These are phyloP conservation scores for Vitis hybrid DNA, from an alignment of 177 flowering plant species.

Conservation along the genomic window DNA sequence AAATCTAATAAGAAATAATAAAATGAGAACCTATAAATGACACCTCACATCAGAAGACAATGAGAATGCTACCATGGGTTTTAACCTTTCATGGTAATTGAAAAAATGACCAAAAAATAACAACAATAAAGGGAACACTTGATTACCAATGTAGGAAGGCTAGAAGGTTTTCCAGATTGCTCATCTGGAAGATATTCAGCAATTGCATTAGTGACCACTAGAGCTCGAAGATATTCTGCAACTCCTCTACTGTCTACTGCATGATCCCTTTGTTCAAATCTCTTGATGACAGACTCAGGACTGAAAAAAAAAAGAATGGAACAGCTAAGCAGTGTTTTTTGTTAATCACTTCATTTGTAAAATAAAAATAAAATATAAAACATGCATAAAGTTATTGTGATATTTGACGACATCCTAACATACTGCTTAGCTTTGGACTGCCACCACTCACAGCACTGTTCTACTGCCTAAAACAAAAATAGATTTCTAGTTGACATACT, in stretches of 20 bases:
- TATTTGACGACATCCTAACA: no score
- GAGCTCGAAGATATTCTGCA: conserved; percentile 92
- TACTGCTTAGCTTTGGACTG: no score
- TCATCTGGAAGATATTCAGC: conserved; percentile 95
- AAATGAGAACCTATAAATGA: background rate
- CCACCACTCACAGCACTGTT: no score
- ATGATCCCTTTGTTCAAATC: conserved; percentile 85
- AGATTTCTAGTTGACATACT: no score
- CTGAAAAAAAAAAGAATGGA: conserved; percentile 35
- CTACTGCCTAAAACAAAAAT: no score
- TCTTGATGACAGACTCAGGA: conserved; percentile 87
- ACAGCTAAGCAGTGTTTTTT: background rate
- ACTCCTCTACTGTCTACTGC: conserved; percentile 92
- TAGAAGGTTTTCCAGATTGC: conserved; percentile 78
- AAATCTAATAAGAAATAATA: background rate
- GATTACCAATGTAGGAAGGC: conserved; percentile 85
- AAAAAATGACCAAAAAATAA: background rate
- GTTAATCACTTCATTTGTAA: background rate
- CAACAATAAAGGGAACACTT: background rate
- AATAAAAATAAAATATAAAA: background rate
- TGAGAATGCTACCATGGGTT: background rate
- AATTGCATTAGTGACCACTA: conserved; percentile 83
- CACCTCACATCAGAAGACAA: background rate
- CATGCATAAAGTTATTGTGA: no score
- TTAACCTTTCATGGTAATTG: conserved; percentile 1